Conservation (phyloP, 225 moss, liverwort and hornwort genomes). For the Anthoceros angustus region DNA sequence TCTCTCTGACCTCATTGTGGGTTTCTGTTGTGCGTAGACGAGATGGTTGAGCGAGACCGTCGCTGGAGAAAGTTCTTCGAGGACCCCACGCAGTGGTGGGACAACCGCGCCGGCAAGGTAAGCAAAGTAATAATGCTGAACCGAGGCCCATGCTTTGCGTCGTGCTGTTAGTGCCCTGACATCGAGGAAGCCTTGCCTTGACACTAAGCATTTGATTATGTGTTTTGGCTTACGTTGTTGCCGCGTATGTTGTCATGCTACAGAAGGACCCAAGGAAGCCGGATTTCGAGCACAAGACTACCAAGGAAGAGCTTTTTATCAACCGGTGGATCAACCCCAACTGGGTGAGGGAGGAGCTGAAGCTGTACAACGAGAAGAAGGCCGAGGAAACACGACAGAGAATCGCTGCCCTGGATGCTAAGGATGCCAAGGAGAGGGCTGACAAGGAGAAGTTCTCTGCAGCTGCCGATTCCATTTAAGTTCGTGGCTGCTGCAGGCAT, state of each 20-base stretch:
- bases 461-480: neutral
- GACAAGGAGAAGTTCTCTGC: neutral
- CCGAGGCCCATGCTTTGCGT: neutral
- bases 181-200: too few species aligned
- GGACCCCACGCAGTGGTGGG: slow-evolving; percentile 1
- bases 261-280: slow-evolving; percentile 2
- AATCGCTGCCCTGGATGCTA: neutral
- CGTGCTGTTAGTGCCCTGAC: neutral
- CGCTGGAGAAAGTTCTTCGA: neutral
- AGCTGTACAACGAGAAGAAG: neutral
- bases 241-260: neutral
- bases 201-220: neutral
- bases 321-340: slow-evolving; percentile 3
- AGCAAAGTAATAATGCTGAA: neutral
- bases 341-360: slow-evolving; percentile 3
- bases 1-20: neutral
- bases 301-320: neutral
- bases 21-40: neutral
- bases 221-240: neutral
- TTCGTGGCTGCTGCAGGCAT: neutral
- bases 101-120: slow-evolving; percentile 2
- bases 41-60: slow-evolving; percentile 1
- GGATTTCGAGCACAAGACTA: neutral
- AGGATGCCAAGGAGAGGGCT: neutral
- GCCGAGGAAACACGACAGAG: neutral